Conservation (phyloP, 805 yeast species). For the Cyberlindnera amylophila region DNA sequence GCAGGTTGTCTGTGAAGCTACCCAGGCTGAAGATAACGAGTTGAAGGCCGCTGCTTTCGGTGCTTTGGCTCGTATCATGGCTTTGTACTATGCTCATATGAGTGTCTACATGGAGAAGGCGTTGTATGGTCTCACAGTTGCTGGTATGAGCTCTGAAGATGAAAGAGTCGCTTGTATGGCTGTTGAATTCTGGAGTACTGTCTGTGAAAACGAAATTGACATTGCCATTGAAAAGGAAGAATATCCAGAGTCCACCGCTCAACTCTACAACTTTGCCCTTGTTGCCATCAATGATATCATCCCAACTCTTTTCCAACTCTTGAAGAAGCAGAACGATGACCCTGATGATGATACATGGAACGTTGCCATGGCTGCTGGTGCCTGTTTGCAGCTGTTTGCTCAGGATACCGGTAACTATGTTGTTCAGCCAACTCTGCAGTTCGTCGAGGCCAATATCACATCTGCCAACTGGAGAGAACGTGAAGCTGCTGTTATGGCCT, state of each 20-base stretch:
- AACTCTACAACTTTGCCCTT: conserved; percentile 76
- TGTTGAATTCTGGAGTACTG: conserved; percentile 98
- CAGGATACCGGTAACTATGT: conserved; percentile 84
- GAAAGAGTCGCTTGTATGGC: conserved; percentile 96
- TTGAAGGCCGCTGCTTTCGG: conserved; percentile 95
- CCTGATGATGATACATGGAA: conserved; percentile 97
- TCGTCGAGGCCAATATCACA: conserved; percentile 72
- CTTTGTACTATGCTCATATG: conserved; percentile 85
- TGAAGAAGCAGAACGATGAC: conserved; percentile 88
- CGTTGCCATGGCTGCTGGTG: conserved; percentile 98
- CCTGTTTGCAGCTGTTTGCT: conserved; percentile 91
- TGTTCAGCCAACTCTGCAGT: conserved; percentile 77
- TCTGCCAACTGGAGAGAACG: conserved; percentile 74
- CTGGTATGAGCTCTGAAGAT: conserved; percentile 82
- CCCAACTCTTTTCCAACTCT: conserved; percentile 76
- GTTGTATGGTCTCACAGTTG: conserved; percentile 79
- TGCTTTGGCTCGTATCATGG: conserved; percentile 89
- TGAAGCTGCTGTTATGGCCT: conserved; percentile 99
- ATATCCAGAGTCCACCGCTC: conserved; percentile 45
- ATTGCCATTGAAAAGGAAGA: conserved; percentile 67
- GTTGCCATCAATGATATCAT: conserved; percentile 81
- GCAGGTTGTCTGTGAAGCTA: conserved; percentile 99
- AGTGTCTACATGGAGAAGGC: conserved; percentile 97
- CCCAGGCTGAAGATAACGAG: conserved; percentile 81
- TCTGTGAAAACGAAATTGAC: conserved; percentile 95